Evolutionary conservation across 2,329 filamentous ascomycete genomes (phyloP).

Genomic region (Lachnellula cervina): DNA sequence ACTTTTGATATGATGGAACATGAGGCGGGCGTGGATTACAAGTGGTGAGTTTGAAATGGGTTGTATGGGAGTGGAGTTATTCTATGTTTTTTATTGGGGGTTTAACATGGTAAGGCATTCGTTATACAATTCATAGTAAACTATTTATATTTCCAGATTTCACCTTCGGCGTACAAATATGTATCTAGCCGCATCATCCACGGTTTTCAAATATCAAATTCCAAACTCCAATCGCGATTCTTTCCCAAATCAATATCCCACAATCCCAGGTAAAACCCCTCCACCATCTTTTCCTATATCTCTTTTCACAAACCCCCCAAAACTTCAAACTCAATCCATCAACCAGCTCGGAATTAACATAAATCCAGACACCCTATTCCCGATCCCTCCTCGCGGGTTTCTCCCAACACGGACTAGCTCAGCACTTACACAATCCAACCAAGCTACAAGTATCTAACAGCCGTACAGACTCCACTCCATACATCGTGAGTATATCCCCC

Average conservation of each 20-base stretch:
- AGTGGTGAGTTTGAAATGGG: slow-evolving; percentile 17
- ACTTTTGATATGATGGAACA: slow-evolving; percentile 65
- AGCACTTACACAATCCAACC: neutral
- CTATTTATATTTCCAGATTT: no score
- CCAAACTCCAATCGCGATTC: no score
- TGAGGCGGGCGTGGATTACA: slow-evolving; percentile 37
- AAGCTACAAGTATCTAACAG: neutral
- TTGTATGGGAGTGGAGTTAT: neutral
- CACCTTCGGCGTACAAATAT: no score
- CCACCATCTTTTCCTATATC: no score
- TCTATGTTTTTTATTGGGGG: neutral
- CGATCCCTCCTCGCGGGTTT: neutral
- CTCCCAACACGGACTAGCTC: neutral
- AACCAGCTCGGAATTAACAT: no score
- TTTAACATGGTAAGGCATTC: neutral
- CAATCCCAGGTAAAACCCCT: no score
- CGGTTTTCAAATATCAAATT: no score
- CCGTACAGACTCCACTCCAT: neutral
- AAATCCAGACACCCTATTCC: neutral
- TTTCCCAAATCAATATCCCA: no score
- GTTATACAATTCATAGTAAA: no score
- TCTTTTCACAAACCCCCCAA: no score
- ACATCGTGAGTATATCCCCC: neutral
- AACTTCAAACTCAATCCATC: no score
- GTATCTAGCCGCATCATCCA: no score